These are phyloP conservation scores for Spiraea crenata DNA, from an alignment of 331 rosid species.

Conservation along the genomic window DNA sequence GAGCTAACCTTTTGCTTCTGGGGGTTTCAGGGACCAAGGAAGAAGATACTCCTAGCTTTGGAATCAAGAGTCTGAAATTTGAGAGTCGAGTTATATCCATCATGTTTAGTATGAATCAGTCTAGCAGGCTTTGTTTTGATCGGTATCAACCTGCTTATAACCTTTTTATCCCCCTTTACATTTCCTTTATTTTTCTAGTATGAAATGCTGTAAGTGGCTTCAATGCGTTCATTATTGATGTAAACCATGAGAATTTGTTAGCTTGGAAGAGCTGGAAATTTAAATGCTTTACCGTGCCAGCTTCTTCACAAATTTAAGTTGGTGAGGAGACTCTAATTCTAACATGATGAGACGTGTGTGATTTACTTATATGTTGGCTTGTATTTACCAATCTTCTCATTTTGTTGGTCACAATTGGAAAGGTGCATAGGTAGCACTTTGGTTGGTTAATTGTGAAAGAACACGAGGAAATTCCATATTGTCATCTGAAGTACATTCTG, in stretches of 20 bases:
- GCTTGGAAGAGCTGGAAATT: constrained; percentile 4
- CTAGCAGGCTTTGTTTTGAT: constrained; percentile 22
- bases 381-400: neutral
- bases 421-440: too few relatives aligned
- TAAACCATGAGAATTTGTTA: constrained; percentile 13
- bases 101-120: constrained; percentile 26
- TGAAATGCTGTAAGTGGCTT: constrained; percentile 30
- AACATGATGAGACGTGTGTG: neutral
- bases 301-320: neutral
- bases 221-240: constrained; percentile 6
- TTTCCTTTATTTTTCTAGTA: constrained; percentile 1
- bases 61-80: constrained; percentile 66
- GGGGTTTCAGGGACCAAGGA: constrained; percentile 89
- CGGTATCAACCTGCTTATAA: constrained; percentile 20
- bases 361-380: neutral
- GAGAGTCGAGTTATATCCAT: constrained; percentile 11
- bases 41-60: constrained; percentile 91
- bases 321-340: too few relatives aligned
- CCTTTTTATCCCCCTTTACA: neutral
- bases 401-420: too few relatives aligned
- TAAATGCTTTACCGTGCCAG: neutral
- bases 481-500: too few relatives aligned
- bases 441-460: too few relatives aligned
- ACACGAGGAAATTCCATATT: too few relatives aligned
- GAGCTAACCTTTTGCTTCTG: constrained; percentile 20